Conservation (phyloP, 2,329 filamentous ascomycete genomes). For the Dothidotthia symphoricarpi region DNA sequence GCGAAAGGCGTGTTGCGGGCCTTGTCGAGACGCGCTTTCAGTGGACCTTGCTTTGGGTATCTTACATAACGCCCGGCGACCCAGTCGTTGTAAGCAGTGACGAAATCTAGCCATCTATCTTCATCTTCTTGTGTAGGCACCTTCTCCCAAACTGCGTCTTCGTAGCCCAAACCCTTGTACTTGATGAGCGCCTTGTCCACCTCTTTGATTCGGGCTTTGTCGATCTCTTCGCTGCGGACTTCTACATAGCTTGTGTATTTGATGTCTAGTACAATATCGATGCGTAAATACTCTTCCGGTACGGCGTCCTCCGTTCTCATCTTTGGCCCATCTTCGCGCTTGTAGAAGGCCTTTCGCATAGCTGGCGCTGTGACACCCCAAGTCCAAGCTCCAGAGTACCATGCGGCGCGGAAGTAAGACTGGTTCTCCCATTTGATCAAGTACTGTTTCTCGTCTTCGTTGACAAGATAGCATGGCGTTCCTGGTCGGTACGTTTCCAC, state of each 20-base stretch:
- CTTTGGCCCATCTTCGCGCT: slow-evolving; percentile 66
- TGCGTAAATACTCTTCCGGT: slow-evolving; percentile 77
- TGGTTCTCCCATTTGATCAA: slow-evolving; percentile 80
- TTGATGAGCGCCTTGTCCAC: slow-evolving; percentile 79
- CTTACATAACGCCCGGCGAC: slow-evolving; percentile 75
- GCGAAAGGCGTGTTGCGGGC: slow-evolving; percentile 66
- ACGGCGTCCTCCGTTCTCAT: slow-evolving; percentile 75
- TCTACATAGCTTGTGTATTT: slow-evolving; percentile 62
- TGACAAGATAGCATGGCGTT: slow-evolving; percentile 55
- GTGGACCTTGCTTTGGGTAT: slow-evolving; percentile 51
- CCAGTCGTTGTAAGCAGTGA: slow-evolving; percentile 81
- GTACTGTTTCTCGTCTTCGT: slow-evolving; percentile 83
- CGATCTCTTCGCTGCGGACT: slow-evolving; percentile 63
- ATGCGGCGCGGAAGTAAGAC: slow-evolving; percentile 79
- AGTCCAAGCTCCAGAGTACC: slow-evolving; percentile 89
- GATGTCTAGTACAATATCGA: slow-evolving; percentile 87
- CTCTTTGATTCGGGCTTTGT: slow-evolving; percentile 68
- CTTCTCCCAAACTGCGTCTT: slow-evolving; percentile 85
- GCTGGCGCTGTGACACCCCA: slow-evolving; percentile 63
- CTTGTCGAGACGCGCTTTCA: slow-evolving; percentile 67
- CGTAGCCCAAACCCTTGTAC: slow-evolving; percentile 87
- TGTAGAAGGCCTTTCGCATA: slow-evolving; percentile 76
- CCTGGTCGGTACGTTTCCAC: slow-evolving; percentile 56
- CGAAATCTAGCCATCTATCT: slow-evolving; percentile 75
- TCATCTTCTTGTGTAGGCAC: slow-evolving; percentile 66